Percentiles rank a stretch among this genome's conserved stretches.
phyloP scores from a whole-genome alignment of 768 basidiomycete genomes.

The Daedaleopsis sinensis region DNA sequence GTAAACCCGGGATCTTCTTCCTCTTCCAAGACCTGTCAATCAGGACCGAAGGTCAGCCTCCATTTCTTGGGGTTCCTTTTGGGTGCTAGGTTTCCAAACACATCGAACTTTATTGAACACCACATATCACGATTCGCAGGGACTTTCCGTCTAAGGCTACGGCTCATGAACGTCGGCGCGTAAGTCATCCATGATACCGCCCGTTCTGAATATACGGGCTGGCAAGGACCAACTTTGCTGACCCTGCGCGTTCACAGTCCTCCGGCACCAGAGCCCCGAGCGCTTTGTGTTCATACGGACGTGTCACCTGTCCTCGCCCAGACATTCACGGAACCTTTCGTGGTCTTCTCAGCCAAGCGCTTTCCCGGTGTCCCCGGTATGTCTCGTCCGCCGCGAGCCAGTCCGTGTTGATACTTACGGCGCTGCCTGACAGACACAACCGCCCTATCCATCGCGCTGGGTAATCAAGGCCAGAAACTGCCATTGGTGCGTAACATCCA shows the following conservation, averaged over 20 bases:
- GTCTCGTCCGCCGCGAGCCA: conserved; percentile 26
- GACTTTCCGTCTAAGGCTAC: conserved; percentile 81
- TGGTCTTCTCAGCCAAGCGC: conserved; percentile 89
- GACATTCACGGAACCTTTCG: conserved; percentile 80
- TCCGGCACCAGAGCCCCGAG: conserved; percentile 73
- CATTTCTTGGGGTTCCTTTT: conserved; percentile 13
- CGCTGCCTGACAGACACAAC: conserved; percentile 66
- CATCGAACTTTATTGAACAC: conserved; percentile 17
- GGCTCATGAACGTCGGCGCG: conserved; percentile 90
- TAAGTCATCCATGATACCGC: conserved; percentile 49
- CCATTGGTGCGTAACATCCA: conserved; percentile 64
- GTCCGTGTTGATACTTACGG: conserved; percentile 12
- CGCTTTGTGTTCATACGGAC: conserved; percentile 64
- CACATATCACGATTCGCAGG: conserved; percentile 47
- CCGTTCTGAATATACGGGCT: conserved; percentile 12
- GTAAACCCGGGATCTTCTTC: conserved; percentile 89
- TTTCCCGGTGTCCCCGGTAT: conserved; percentile 93
- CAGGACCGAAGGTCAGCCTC: conserved; percentile 77
- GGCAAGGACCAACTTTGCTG: conserved; percentile 11
- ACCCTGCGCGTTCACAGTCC: conserved; percentile 44
- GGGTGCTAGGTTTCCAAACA: conserved; percentile 23
- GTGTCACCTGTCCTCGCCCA: conserved; percentile 82
- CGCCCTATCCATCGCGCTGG: conserved; percentile 84
- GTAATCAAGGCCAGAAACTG: conserved; percentile 88
- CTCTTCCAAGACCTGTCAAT: conserved; percentile 94